These are phyloP conservation scores for Wickerhamomyces pijperi DNA, from an alignment of 805 yeast species.

Conservation along the genomic window DNA sequence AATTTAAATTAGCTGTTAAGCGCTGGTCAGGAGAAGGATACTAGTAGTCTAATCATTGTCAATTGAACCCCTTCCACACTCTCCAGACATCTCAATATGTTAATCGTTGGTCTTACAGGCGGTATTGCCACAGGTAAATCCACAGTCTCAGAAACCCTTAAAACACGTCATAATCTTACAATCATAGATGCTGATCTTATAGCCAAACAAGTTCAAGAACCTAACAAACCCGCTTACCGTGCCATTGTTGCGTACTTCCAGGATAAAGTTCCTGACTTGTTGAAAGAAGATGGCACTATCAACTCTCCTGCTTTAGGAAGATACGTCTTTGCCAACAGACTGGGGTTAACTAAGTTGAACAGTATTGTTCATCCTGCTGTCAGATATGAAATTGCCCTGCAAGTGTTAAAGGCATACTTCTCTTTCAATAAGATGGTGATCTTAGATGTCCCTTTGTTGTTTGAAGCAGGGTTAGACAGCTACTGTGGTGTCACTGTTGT, in stretches of 20 bases:
- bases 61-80: no score
- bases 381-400: constrained; percentile 44
- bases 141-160: constrained; percentile 61
- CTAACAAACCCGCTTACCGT: constrained; percentile 63
- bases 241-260: constrained; percentile 53
- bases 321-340: constrained; percentile 62
- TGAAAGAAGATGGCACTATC: constrained; percentile 26
- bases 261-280: constrained; percentile 37
- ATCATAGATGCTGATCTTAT: constrained; percentile 86
- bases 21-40: no score
- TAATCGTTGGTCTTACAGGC: constrained; percentile 91
- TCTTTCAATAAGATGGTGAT: constrained; percentile 49
- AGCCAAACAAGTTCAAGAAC: constrained; percentile 77
- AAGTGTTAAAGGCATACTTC: constrained; percentile 47
- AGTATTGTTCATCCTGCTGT: constrained; percentile 84
- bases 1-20: no score
- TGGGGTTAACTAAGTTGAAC: constrained; percentile 51
- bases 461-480: constrained; percentile 62
- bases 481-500: constrained; percentile 65
- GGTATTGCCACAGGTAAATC: constrained; percentile 97
- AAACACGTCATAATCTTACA: constrained; percentile 38
- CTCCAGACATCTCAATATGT: constrained; percentile 46
- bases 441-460: constrained; percentile 82
- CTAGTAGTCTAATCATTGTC: no score
- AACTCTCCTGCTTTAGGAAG: constrained; percentile 71